Evolutionary conservation across 2,329 filamentous ascomycete genomes (phyloP), one percentile per base, ranked within the genome.

Genomic region (Pseudonectria buxi): DNA sequence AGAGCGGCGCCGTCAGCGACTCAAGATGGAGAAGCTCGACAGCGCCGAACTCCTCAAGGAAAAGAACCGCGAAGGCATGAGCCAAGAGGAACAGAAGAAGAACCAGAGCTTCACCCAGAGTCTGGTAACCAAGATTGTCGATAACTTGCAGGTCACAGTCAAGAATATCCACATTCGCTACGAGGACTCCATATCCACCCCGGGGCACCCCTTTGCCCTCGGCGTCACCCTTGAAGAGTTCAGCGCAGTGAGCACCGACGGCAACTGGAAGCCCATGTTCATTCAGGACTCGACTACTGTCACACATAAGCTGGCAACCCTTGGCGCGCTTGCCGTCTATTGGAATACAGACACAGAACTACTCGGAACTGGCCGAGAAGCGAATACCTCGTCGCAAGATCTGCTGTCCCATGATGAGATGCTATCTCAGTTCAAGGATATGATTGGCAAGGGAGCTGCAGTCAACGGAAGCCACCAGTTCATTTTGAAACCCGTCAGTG

Each of bases 141-240:
- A 98, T 71, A 99, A 99, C 55, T 72, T 99, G 27, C 92, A 99
- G 62, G 86, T 98, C 51, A 92, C 85, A 15, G 81, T 99, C 62
- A 96, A 95, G 71, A 98, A 96, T 58, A 95, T 99, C 41, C 92
- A 99, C 60, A 78, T 98, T 45, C 86, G 92, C 51, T 99, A 98
- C 63, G 92, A 99, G 63, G 92, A 99, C 63, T 89, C 90, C 11
- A 87, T 98, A 52, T 94, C 92, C 14, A 86, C 89, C 9, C 89
- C 90, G 0, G 89, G 88, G 1, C 92, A 98, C 58, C 90, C 94
- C 0, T 98, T 98, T 53, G 87, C 92, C 5, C 75, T 94, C 6
- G 92, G 94, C 32, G 59, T 98, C 41, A 98, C 89, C 0, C 75
- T 99, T 38, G 85, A 94, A 55, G 90, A 96, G 62, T 89, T 99